A percentile compares a stretch with the other conserved stretches of the same genome.
Conservation (phyloP, 306 rosid species). For the Cercis canadensis region DNA sequence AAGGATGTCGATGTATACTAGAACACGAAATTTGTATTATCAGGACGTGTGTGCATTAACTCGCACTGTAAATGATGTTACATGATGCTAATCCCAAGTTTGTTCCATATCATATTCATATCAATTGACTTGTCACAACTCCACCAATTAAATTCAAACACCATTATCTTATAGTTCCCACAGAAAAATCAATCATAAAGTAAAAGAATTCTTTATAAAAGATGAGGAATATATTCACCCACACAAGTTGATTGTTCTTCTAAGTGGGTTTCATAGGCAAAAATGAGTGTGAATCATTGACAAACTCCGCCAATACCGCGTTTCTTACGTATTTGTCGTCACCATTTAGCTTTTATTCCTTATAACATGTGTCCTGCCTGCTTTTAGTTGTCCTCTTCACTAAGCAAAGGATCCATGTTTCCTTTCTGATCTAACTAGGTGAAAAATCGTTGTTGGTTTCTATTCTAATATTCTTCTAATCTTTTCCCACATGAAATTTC, state of each 20-base stretch:
- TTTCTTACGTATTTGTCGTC: background rate
- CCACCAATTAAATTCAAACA: background rate
- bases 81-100: constrained; percentile 27
- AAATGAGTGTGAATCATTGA: background rate
- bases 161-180: background rate
- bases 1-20: no score
- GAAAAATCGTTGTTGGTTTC: background rate
- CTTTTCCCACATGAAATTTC: constrained; percentile 21
- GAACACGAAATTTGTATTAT: background rate
- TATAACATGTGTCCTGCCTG: background rate
- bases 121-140: background rate
- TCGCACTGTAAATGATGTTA: constrained; percentile 13
- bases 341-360: background rate
- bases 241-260: background rate
- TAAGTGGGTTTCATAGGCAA: background rate
- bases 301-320: background rate
- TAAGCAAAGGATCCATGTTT: constrained; percentile 49
- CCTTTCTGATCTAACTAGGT: background rate
- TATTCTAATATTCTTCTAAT: background rate
- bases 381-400: constrained; percentile 30
- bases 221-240: background rate
- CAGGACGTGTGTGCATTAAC: constrained; percentile 1
- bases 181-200: background rate
- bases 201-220: background rate
- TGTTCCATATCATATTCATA: background rate